Conservation (phyloP, 805 yeast genomes). For the Candida cerambycidarum region DNA sequence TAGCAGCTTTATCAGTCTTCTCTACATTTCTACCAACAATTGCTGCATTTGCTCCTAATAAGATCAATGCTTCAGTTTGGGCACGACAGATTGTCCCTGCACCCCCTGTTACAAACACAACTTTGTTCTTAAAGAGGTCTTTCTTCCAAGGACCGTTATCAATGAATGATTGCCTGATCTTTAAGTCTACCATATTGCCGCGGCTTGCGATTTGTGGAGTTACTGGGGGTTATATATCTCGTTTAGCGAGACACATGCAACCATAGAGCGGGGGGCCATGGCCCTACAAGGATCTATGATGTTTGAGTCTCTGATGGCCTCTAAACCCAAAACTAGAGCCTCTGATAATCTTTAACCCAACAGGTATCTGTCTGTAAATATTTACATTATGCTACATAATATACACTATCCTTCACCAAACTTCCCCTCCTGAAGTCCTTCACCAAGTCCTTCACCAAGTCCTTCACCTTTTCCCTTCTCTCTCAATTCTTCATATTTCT, state of each 20-base stretch:
- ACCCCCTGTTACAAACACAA: slow-evolving; percentile 91
- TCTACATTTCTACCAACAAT: slow-evolving; percentile 74
- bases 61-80: slow-evolving; percentile 80
- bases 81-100: slow-evolving; percentile 92
- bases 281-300: too few species aligned
- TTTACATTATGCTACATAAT: slow-evolving; percentile 4
- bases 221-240: not conserved
- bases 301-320: too few species aligned
- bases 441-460: not conserved
- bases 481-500: slow-evolving; percentile 15
- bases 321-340: too few species aligned
- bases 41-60: slow-evolving; percentile 85
- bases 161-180: slow-evolving; percentile 19
- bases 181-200: slow-evolving; percentile 1
- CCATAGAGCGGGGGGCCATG: too few species aligned
- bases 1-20: slow-evolving; percentile 66
- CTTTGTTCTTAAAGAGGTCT: slow-evolving; percentile 75
- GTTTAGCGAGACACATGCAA: too few species aligned
- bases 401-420: slow-evolving; percentile 7
- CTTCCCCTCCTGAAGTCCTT: not conserved
- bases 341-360: too few species aligned
- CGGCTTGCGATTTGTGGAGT: slow-evolving; percentile 1
- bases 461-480: slow-evolving; percentile 20
- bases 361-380: too few species aligned
- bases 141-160: slow-evolving; percentile 45